Conservation (phyloP, 768 basidiomycete genomes). For the Gloeophyllum trabeum region DNA sequence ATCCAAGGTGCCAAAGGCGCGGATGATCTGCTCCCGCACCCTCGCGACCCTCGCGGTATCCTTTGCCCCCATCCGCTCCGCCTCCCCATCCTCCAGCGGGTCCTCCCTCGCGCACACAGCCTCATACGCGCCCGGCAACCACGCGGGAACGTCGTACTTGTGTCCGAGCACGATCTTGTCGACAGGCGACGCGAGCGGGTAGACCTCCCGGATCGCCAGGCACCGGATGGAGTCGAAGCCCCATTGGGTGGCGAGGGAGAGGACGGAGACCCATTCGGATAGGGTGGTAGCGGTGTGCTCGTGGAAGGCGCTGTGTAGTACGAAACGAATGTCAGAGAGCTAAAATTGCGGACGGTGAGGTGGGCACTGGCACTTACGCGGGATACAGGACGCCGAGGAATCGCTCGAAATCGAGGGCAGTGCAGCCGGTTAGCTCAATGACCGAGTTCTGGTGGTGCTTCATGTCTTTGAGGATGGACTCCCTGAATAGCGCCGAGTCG, state of each 20-base stretch:
- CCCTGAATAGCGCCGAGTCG: background rate
- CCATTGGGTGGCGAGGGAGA: conserved; percentile 18
- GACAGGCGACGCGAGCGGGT: conserved; percentile 7
- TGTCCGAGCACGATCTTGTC: conserved; percentile 12
- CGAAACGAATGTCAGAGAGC: background rate
- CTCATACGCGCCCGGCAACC: conserved; percentile 7
- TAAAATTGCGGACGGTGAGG: background rate
- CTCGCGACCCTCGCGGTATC: conserved; percentile 5
- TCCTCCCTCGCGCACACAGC: conserved; percentile 8
- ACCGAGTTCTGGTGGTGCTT: background rate
- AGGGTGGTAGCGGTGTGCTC: conserved; percentile 13
- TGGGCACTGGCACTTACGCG: background rate
- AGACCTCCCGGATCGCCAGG: conserved; percentile 19
- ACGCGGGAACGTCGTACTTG: conserved; percentile 6
- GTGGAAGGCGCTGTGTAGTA: conserved; percentile 10
- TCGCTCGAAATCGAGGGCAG: background rate
- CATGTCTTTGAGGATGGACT: background rate
- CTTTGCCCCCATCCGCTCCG: conserved; percentile 7
- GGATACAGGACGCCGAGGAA: background rate
- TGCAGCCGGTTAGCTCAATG: background rate
- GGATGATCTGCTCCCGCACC: background rate
- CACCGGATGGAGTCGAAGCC: conserved; percentile 15
- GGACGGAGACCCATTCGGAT: conserved; percentile 22
- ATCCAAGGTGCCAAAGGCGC: too few relatives aligned
- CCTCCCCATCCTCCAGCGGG: conserved; percentile 10